Percentiles rank a stretch among this genome's conserved stretches.
Conservation (phyloP, 139 green algal genomes). For the Closterium sp. region DNA sequence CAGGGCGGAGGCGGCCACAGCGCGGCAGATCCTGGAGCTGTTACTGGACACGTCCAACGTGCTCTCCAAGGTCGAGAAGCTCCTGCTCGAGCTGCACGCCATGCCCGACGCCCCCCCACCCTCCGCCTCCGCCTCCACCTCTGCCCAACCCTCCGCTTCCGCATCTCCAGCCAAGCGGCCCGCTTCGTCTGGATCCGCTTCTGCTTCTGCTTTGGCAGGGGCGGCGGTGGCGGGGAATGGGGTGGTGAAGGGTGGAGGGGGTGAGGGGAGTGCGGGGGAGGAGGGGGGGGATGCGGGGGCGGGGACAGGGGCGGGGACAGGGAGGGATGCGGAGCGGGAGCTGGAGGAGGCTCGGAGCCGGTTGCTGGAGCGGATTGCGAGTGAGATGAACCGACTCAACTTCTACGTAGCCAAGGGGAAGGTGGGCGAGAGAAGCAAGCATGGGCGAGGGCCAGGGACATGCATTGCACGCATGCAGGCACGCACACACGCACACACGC, state of each 20-base stretch:
- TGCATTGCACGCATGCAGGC: no score
- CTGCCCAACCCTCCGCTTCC: background rate
- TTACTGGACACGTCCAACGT: conserved; percentile 80
- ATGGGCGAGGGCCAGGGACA: no score
- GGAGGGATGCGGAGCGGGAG: background rate
- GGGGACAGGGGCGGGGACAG: background rate
- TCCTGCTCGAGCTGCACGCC: conserved; percentile 71
- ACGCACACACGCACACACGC: no score
- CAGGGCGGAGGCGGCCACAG: conserved; percentile 68
- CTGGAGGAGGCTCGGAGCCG: conserved; percentile 62
- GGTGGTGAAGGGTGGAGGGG: background rate
- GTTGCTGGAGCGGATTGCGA: conserved; percentile 82
- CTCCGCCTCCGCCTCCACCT: background rate
- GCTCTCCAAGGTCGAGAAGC: conserved; percentile 91
- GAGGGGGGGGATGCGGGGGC: background rate
- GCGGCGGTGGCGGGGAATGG: background rate
- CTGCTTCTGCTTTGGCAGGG: background rate
- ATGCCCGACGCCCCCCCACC: conserved; percentile 7
- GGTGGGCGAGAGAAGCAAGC: conserved; percentile 24
- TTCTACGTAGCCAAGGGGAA: conserved; percentile 68
- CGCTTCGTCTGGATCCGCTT: background rate
- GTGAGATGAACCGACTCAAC: conserved; percentile 79
- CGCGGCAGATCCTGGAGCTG: conserved; percentile 76
- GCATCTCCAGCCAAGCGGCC: no score
- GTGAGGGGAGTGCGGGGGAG: background rate